These are phyloP conservation scores for Stagonosporopsis chrysanthemi DNA, from an alignment of 2,329 filamentous ascomycete species.

Conservation along the genomic window DNA sequence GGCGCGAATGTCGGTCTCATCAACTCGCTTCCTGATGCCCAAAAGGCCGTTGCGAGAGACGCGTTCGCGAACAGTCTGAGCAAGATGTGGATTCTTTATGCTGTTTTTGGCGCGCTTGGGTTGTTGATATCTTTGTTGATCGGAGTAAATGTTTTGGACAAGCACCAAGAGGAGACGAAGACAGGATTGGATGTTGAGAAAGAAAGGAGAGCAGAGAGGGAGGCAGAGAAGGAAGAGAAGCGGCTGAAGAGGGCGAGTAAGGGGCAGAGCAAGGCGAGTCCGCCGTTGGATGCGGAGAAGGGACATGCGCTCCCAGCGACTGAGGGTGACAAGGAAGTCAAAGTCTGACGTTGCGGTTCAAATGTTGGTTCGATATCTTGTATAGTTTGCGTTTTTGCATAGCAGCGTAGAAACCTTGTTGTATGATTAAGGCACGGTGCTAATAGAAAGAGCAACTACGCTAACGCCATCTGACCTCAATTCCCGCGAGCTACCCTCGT, in stretches of 20 bases:
- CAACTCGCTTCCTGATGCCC: conserved; percentile 56
- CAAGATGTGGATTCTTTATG: conserved; percentile 61
- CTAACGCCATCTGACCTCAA: no score
- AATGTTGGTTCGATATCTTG: neutral
- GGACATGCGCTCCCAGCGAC: neutral
- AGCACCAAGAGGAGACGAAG: conserved; percentile 58
- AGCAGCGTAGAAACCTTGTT: conserved; percentile 9
- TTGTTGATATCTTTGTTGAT: conserved; percentile 52
- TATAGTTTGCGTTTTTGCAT: neutral
- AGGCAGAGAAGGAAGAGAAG: conserved; percentile 42
- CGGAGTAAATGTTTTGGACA: conserved; percentile 51
- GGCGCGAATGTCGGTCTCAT: conserved; percentile 68
- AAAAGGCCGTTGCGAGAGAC: conserved; percentile 52
- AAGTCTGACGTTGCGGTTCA: neutral
- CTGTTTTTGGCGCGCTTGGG: conserved; percentile 50
- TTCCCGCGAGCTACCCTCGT: no score
- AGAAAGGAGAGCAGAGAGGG: conserved; percentile 48
- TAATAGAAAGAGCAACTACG: no score
- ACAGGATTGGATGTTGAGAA: conserved; percentile 56
- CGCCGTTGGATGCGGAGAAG: conserved; percentile 15
- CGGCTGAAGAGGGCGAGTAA: conserved; percentile 38
- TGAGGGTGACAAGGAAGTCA: conserved; percentile 4
- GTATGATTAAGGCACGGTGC: neutral
- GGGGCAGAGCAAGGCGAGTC: conserved; percentile 14
- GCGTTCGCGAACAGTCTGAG: conserved; percentile 55